Percentiles rank a stretch among this genome's conserved stretches.
phyloP scores from a whole-genome alignment of 2,329 filamentous ascomycete genomes.

The Phyllosticta citrichinensis region DNA sequence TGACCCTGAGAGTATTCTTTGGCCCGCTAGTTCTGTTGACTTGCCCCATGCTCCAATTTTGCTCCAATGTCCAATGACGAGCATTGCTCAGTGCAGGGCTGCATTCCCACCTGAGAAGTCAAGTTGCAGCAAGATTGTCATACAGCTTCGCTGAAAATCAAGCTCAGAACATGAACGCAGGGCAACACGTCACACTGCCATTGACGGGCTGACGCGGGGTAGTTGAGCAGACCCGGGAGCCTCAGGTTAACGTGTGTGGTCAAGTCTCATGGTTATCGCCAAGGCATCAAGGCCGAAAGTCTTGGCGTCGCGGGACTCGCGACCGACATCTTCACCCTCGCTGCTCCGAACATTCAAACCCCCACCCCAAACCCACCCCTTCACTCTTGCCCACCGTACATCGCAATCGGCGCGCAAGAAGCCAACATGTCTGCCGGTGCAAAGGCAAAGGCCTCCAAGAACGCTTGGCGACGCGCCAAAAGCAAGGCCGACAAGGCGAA shows the following conservation, averaged over 20 bases:
- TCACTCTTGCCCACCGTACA: background rate
- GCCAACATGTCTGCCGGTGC: slow-evolving; percentile 5
- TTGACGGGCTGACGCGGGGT: background rate
- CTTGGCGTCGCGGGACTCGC: slow-evolving; percentile 8
- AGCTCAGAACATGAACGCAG: too few relatives aligned
- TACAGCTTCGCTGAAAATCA: too few relatives aligned
- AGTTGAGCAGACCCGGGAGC: background rate
- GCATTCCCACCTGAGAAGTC: too few relatives aligned
- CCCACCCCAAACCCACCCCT: background rate
- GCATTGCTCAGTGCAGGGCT: too few relatives aligned
- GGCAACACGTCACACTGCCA: background rate
- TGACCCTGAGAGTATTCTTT: too few relatives aligned
- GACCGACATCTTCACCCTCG: slow-evolving; percentile 3
- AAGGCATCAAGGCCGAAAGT: background rate
- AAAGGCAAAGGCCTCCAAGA: slow-evolving; percentile 49
- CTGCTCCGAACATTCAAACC: background rate
- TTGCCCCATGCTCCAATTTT: too few relatives aligned
- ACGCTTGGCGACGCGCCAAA: slow-evolving; percentile 76
- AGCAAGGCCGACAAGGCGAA: slow-evolving; percentile 69
- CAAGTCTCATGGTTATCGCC: background rate
- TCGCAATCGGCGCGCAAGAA: background rate
- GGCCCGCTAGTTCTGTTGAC: too few relatives aligned
- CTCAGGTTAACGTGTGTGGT: background rate
- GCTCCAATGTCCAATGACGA: too few relatives aligned
- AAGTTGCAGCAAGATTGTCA: too few relatives aligned